phyloP scores from a whole-genome alignment of 176 grass and related monocot species.

The Ampelocalamus luodianensis region DNA sequence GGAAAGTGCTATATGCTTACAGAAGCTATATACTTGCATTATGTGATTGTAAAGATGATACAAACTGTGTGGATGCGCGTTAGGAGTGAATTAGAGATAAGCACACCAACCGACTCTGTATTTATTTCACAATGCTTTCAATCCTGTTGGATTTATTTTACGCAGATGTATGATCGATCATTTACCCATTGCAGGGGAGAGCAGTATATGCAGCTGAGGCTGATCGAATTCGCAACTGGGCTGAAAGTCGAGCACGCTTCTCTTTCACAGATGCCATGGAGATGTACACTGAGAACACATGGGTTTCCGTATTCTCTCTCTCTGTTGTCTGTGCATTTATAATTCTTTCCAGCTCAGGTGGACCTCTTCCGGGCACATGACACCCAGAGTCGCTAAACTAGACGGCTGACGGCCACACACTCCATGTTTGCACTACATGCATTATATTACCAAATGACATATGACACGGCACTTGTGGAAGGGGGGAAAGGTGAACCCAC shows the following conservation, averaged over 20 bases:
- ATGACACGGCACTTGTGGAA: slow-evolving; percentile 12
- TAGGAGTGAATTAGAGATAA: not conserved
- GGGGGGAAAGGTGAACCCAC: slow-evolving; percentile 31
- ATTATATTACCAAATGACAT: slow-evolving; percentile 26
- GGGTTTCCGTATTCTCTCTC: slow-evolving; percentile 96
- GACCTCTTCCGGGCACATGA: slow-evolving; percentile 79
- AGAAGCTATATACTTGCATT: not conserved
- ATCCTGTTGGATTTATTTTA: not conserved
- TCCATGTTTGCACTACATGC: slow-evolving; percentile 1
- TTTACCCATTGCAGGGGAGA: slow-evolving; percentile 63
- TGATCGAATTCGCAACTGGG: slow-evolving; percentile 96
- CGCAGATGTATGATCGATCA: not conserved
- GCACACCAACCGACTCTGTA: not conserved
- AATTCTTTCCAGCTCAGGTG: slow-evolving; percentile 89
- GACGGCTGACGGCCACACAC: not conserved
- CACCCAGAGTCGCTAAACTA: not conserved
- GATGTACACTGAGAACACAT: slow-evolving; percentile 95
- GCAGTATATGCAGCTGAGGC: slow-evolving; percentile 94
- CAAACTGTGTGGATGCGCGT: not conserved
- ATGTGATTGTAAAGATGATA: not conserved
- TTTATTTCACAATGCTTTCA: not conserved
- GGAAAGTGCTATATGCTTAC: not conserved
- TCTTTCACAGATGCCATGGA: slow-evolving; percentile 99
- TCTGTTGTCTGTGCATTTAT: slow-evolving; percentile 97
- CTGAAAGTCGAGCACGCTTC: slow-evolving; percentile 85